phyloP scores from a whole-genome alignment of 2,329 filamentous ascomycete species.

The Hypoxylon rubiginosum region DNA sequence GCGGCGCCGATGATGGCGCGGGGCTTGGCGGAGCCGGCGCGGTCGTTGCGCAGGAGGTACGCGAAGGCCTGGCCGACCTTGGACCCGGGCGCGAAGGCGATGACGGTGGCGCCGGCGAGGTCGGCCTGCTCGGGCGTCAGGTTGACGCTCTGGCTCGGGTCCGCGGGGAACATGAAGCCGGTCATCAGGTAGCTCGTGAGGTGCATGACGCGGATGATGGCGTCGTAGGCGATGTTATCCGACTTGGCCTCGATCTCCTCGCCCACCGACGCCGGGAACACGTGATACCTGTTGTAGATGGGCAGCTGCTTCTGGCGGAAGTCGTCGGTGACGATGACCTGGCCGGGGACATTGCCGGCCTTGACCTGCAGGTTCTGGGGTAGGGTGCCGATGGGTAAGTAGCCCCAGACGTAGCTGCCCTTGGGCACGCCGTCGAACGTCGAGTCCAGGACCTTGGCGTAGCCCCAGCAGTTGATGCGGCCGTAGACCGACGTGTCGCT shows the following conservation, averaged over 20 bases:
- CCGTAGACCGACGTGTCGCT: conserved; percentile 58
- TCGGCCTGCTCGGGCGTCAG: conserved; percentile 49
- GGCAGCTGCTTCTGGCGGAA: conserved; percentile 56
- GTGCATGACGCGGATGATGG: conserved; percentile 47
- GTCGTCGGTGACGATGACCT: conserved; percentile 56
- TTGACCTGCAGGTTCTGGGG: conserved; percentile 56
- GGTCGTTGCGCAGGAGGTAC: conserved; percentile 29
- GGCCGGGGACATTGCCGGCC: conserved; percentile 42
- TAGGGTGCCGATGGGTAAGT: conserved; percentile 58
- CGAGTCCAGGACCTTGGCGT: conserved; percentile 58
- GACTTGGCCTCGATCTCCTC: conserved; percentile 33
- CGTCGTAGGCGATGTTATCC: conserved; percentile 45
- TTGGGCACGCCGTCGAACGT: conserved; percentile 52
- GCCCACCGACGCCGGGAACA: conserved; percentile 18
- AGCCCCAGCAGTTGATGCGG: conserved; percentile 64
- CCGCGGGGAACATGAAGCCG: conserved; percentile 51
- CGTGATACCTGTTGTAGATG: conserved; percentile 61
- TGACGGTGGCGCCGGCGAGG: conserved; percentile 51
- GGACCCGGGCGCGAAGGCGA: conserved; percentile 51
- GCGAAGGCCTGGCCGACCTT: conserved; percentile 48
- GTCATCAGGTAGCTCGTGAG: conserved; percentile 52
- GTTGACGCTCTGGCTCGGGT: conserved; percentile 41
- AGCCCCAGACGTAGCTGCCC: conserved; percentile 58
- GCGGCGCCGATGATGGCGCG: conserved; percentile 44
- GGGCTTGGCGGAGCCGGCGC: conserved; percentile 25